These are phyloP conservation scores for Paradendryphiella salina DNA, from an alignment of 2,329 filamentous ascomycete species.

Conservation along the genomic window DNA sequence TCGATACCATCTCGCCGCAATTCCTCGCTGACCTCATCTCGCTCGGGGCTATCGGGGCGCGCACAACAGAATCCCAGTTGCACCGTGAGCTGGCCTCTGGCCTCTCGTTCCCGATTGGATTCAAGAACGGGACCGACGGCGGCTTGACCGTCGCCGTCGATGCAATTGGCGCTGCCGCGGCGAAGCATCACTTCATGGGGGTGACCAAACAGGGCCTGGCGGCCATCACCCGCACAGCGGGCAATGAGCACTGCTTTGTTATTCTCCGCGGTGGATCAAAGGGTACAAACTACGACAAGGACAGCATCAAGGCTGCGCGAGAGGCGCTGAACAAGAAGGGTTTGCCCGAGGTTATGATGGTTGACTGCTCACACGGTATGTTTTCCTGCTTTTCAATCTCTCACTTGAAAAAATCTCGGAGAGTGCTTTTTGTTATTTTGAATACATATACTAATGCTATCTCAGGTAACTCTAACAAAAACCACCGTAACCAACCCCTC, in stretches of 20 bases:
- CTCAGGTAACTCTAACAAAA: constrained; percentile 90
- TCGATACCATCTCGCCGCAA: constrained; percentile 97
- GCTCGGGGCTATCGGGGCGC: constrained; percentile 90
- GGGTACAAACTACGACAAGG: constrained; percentile 91
- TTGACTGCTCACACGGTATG: constrained; percentile 95
- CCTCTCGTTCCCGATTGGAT: constrained; percentile 95
- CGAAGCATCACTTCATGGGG: constrained; percentile 96
- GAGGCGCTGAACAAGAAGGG: constrained; percentile 80
- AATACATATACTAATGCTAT: too few species aligned
- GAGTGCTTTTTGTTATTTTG: too few species aligned
- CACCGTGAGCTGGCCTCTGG: constrained; percentile 95
- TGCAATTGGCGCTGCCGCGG: constrained; percentile 78
- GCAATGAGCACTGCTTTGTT: constrained; percentile 97
- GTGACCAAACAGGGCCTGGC: constrained; percentile 97
- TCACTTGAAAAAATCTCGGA: too few species aligned
- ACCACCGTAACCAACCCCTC: constrained; percentile 96
- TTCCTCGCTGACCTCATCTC: constrained; percentile 96
- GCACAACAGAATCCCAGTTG: constrained; percentile 94
- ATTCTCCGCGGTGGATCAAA: constrained; percentile 89
- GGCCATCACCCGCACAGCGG: constrained; percentile 88
- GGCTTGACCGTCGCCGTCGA: constrained; percentile 90
- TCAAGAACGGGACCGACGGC: constrained; percentile 99
- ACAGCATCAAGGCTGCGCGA: constrained; percentile 77
- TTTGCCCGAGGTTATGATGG: constrained; percentile 88
- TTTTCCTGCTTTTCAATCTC: not conserved